Evolutionary conservation across 768 basidiomycete genomes (phyloP), one percentile per base, ranked within the genome.

Genomic region (Mycena rebaudengoi): DNA sequence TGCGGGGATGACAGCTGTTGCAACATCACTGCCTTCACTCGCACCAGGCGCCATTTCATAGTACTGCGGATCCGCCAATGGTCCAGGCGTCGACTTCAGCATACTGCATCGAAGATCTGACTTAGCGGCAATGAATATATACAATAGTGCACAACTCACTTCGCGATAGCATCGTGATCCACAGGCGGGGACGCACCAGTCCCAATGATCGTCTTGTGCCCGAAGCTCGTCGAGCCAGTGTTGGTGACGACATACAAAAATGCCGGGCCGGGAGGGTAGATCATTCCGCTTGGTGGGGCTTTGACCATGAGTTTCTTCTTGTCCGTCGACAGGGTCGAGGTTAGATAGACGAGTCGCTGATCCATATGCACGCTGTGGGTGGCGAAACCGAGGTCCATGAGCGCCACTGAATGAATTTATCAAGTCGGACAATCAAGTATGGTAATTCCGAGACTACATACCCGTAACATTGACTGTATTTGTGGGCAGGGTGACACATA

Each of bases 351-450:
- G 5, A 80, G 67, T 11, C 78, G 75, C 23, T 75, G 75, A 54
- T 80, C 80, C 25, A 80, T 78, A 56, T 80, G 79, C 64, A 80
- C 76, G 0, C 75, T 80, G 57, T 83, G 82, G 2, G 82, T 78
- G 2, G 78, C 78, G 64, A 82, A 82, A 0, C 81, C 80, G 18
- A 81, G 73, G 58, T 83, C 80, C 62, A 78, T 78, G 13, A 83
- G 64, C 7, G 76, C 73, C 25, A 80, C 80, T 82, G 39, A 28
- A 7, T 58, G 25, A 33, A 49, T 33, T 54, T 46, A 10, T 37
- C 35, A 37, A 37, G 18, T 37, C 35, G 35, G 18, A 37, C 35
- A 37, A 37, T 37, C 6, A 23, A n/a, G 40, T 16, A 7, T 43
- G 7, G 40, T 37, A 37, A 10, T 37, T 43, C 18, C 13, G 41